These are phyloP conservation scores for Sordaria brevicollis DNA, from an alignment of 495 filamentous ascomycete genomes.

Conservation along the genomic window DNA sequence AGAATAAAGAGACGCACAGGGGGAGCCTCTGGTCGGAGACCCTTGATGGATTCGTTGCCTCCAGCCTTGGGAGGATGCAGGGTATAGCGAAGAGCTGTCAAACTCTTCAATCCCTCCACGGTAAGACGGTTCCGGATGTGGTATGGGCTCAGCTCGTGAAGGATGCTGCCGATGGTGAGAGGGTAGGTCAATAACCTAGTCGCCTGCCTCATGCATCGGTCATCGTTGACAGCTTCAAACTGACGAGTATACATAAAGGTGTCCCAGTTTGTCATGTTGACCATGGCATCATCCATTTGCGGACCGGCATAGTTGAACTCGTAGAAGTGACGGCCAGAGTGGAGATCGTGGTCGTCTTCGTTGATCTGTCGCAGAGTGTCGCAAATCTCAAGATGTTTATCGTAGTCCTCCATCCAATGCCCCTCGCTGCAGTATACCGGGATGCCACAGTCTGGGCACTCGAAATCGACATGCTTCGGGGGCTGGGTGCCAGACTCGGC, in stretches of 20 bases:
- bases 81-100: slow-evolving; percentile 82
- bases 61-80: slow-evolving; percentile 80
- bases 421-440: slow-evolving; percentile 87
- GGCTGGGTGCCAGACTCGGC: slow-evolving; percentile 37
- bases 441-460: slow-evolving; percentile 94
- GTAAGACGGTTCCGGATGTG: slow-evolving; percentile 69
- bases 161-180: slow-evolving; percentile 75
- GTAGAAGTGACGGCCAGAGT: slow-evolving; percentile 80
- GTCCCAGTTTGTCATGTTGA: slow-evolving; percentile 99
- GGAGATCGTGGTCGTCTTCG: slow-evolving; percentile 94
- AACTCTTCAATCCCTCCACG: slow-evolving; percentile 78
- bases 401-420: slow-evolving; percentile 93
- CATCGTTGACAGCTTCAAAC: slow-evolving; percentile 79
- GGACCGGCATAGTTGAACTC: slow-evolving; percentile 85
- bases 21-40: slow-evolving; percentile 71
- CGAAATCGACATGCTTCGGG: slow-evolving; percentile 75
- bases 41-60: slow-evolving; percentile 61
- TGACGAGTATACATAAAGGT: slow-evolving; percentile 85
- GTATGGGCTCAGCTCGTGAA: slow-evolving; percentile 93
- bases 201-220: slow-evolving; percentile 77
- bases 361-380: slow-evolving; percentile 87
- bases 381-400: slow-evolving; percentile 82
- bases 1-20: slow-evolving; percentile 88
- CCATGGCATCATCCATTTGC: slow-evolving; percentile 81
- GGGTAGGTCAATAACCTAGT: slow-evolving; percentile 92